Conservation (phyloP, 148 eudicot genomes). For the Dianthus caryophyllus region DNA sequence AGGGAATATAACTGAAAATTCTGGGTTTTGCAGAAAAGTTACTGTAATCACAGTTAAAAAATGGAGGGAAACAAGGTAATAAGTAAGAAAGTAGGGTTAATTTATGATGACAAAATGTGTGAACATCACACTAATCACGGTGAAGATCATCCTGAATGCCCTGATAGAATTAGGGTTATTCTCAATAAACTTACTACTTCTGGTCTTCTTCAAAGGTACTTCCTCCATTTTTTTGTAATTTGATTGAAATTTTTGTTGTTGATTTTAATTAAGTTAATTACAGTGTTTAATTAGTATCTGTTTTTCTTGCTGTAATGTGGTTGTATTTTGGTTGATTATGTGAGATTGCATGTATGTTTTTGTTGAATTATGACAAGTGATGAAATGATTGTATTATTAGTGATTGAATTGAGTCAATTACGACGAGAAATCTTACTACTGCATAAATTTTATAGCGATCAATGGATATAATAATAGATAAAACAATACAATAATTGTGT, state of each 20-base stretch:
- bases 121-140: conserved; percentile 50
- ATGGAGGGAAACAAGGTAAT: conserved; percentile 13
- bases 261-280: background rate
- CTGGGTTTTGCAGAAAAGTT: background rate
- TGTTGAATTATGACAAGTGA: too few relatives aligned
- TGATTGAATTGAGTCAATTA: too few relatives aligned
- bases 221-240: background rate
- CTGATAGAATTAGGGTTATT: conserved; percentile 74
- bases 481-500: too few relatives aligned
- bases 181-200: conserved; percentile 58
- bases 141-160: conserved; percentile 76
- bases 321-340: background rate
- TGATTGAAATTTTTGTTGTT: background rate
- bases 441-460: too few relatives aligned
- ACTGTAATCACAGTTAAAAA: background rate
- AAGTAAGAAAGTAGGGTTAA: conserved; percentile 60
- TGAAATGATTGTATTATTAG: too few relatives aligned
- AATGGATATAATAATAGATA: too few relatives aligned
- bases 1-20: too few relatives aligned
- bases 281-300: background rate
- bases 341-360: background rate
- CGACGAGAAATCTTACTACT: too few relatives aligned
- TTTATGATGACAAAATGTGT: conserved; percentile 82
- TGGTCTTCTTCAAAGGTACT: conserved; percentile 53
- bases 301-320: background rate